These are phyloP conservation scores for Mycena haematopus DNA, from an alignment of 768 basidiomycete genomes.

Conservation along the genomic window DNA sequence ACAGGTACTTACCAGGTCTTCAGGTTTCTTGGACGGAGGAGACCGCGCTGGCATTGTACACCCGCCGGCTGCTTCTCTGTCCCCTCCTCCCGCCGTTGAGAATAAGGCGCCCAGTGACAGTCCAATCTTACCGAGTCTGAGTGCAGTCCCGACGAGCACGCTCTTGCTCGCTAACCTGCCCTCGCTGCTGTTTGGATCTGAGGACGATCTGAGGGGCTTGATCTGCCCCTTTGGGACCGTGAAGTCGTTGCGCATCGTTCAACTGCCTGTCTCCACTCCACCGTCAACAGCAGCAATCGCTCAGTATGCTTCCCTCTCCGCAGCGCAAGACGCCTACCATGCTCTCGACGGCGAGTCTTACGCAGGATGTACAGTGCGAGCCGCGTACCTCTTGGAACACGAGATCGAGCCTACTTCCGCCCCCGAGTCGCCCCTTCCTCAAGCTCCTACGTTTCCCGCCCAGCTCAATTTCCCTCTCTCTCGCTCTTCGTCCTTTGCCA, in stretches of 20 bases:
- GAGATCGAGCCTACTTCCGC: conserved; percentile 20
- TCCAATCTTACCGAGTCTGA: conserved; percentile 38
- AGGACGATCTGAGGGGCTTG: conserved; percentile 28
- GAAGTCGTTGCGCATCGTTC: conserved; percentile 59
- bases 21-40: conserved; percentile 83
- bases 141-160: conserved; percentile 49
- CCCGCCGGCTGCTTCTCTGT: conserved; percentile 44
- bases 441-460: conserved; percentile 13
- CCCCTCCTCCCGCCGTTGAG: conserved; percentile 33
- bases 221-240: conserved; percentile 29
- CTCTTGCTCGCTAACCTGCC: conserved; percentile 27
- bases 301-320: conserved; percentile 18
- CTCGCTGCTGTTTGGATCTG: conserved; percentile 26
- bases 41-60: conserved; percentile 74
- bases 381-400: conserved; percentile 22
- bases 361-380: conserved; percentile 25
- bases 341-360: conserved; percentile 29
- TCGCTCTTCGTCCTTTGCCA: not conserved
- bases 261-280: conserved; percentile 54
- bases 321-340: conserved; percentile 27
- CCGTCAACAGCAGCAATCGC: conserved; percentile 25
- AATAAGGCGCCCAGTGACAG: conserved; percentile 34
- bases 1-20: conserved; percentile 2
- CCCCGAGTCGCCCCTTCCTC: conserved; percentile 21
- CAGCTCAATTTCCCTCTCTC: conserved; percentile 13